phyloP scores from a whole-genome alignment of 257 asterid genomes.

The Orobanche coerulescens region DNA sequence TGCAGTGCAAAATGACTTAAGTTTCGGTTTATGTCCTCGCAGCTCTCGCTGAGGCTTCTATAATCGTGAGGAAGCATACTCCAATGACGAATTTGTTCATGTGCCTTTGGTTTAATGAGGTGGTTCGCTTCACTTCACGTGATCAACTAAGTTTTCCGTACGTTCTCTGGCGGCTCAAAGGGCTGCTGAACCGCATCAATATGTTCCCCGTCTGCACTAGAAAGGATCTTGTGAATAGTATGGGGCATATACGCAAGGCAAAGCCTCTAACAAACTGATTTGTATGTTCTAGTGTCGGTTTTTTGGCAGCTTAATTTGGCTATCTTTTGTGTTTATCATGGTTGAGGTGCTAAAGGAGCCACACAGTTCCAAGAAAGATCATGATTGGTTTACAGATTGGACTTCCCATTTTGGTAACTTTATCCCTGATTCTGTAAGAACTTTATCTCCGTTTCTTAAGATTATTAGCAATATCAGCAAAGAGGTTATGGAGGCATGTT shows the following conservation, averaged over 20 bases:
- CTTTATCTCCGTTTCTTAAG: background rate
- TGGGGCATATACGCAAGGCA: slow-evolving; percentile 95
- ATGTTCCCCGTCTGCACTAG: slow-evolving; percentile 93
- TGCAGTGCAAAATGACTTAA: background rate
- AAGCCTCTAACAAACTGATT: slow-evolving; percentile 60
- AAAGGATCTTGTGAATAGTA: slow-evolving; percentile 94
- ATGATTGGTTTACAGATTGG: slow-evolving; percentile 13
- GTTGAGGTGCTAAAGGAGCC: slow-evolving; percentile 1
- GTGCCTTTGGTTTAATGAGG: slow-evolving; percentile 98
- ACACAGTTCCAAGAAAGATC: slow-evolving; percentile 16
- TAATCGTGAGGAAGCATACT: slow-evolving; percentile 90
- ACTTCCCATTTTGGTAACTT: background rate
- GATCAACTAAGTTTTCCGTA: slow-evolving; percentile 96
- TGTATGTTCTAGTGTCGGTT: too few relatives aligned
- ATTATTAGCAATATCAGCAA: background rate
- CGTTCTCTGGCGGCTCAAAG: slow-evolving; percentile 82
- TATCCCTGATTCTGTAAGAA: background rate
- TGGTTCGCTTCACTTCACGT: slow-evolving; percentile 93
- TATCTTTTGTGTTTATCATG: background rate
- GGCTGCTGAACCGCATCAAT: slow-evolving; percentile 44
- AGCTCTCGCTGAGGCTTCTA: slow-evolving; percentile 98
- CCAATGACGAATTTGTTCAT: slow-evolving; percentile 54
- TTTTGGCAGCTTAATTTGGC: background rate
- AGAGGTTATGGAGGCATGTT: background rate
- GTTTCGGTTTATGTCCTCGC: slow-evolving; percentile 23